Percentiles rank a stretch among this genome's conserved stretches.
These are phyloP conservation scores for Apophysomyces ossiformis DNA, from an alignment of 371 early-diverging fungal genomes.

Conservation along the genomic window DNA sequence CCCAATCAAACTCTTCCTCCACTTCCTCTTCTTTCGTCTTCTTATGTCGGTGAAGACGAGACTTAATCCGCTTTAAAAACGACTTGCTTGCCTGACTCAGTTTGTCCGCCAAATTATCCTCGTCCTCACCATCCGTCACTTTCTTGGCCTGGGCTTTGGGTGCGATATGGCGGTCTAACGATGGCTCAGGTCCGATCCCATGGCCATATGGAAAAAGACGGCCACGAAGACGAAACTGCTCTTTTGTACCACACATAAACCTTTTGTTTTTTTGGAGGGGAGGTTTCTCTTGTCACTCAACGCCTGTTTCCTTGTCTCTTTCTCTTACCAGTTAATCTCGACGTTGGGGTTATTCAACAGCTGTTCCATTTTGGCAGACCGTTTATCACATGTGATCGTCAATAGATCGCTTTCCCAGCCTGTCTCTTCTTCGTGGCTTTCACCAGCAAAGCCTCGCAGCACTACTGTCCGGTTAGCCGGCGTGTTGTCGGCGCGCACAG, in stretches of 20 bases:
- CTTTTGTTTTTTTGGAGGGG: slow-evolving; percentile 16
- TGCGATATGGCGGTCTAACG: slow-evolving; percentile 10
- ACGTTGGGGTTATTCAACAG: slow-evolving; percentile 31
- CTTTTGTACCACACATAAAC: slow-evolving; percentile 43
- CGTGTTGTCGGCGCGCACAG: slow-evolving; percentile 36
- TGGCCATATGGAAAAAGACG: slow-evolving; percentile 18
- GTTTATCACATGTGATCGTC: slow-evolving; percentile 37
- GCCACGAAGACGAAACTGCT: slow-evolving; percentile 43
- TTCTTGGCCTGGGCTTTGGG: slow-evolving; percentile 9
- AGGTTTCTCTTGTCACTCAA: neutral
- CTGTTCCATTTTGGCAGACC: slow-evolving; percentile 45
- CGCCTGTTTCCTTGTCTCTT: too few relatives aligned
- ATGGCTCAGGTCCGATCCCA: slow-evolving; percentile 1
- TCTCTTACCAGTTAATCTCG: slow-evolving; percentile 49
- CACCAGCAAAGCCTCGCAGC: slow-evolving; percentile 53
- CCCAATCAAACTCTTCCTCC: slow-evolving; percentile 39
- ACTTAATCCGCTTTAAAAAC: slow-evolving; percentile 23
- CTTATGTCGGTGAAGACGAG: slow-evolving; percentile 6
- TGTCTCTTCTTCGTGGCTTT: slow-evolving; percentile 39
- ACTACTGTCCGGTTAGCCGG: slow-evolving; percentile 56
- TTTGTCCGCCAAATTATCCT: slow-evolving; percentile 1
- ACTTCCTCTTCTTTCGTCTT: slow-evolving; percentile 6
- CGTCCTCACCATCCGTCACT: neutral
- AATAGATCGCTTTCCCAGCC: slow-evolving; percentile 51
- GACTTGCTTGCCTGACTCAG: slow-evolving; percentile 21